Percentiles rank a stretch among this genome's conserved stretches.
phyloP scores from a whole-genome alignment of 2,329 filamentous ascomycete genomes.

The Teratosphaeria destructans region DNA sequence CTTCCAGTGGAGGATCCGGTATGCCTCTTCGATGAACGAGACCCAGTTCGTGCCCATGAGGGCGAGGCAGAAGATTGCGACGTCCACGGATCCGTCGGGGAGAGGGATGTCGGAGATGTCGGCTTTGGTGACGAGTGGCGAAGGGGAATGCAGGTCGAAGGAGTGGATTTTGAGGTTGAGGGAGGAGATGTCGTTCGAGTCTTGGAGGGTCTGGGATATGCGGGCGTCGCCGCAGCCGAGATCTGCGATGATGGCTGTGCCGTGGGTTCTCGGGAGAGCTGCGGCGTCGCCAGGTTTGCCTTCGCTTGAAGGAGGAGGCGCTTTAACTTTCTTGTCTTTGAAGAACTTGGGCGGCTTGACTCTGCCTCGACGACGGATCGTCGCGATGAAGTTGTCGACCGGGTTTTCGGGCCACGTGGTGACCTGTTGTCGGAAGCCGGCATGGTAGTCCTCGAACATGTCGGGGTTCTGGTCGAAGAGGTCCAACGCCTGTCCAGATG shows the following conservation, averaged over 20 bases:
- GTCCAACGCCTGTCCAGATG: slow-evolving; percentile 69
- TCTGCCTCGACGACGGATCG: slow-evolving; percentile 58
- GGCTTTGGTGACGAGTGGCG: slow-evolving; percentile 68
- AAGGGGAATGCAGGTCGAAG: slow-evolving; percentile 76
- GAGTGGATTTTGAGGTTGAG: slow-evolving; percentile 67
- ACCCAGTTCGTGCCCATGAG: slow-evolving; percentile 99
- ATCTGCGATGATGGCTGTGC: slow-evolving; percentile 72
- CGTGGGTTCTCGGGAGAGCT: slow-evolving; percentile 60
- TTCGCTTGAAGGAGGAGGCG: slow-evolving; percentile 7
- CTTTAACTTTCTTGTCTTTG: slow-evolving; percentile 31
- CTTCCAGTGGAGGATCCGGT: slow-evolving; percentile 80
- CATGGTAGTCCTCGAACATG: slow-evolving; percentile 93
- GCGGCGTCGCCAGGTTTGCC: slow-evolving; percentile 4
- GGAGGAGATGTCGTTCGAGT: slow-evolving; percentile 45
- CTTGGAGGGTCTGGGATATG: slow-evolving; percentile 59
- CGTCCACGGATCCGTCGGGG: slow-evolving; percentile 62
- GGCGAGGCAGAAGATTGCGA: slow-evolving; percentile 90
- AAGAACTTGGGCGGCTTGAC: slow-evolving; percentile 27
- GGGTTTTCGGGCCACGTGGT: slow-evolving; percentile 95
- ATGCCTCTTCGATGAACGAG: slow-evolving; percentile 91
- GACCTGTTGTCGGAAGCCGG: slow-evolving; percentile 91
- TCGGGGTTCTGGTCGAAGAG: slow-evolving; percentile 79
- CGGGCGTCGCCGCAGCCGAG: slow-evolving; percentile 87
- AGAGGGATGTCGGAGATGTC: slow-evolving; percentile 82
- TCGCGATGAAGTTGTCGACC: slow-evolving; percentile 71